Conservation (phyloP, 1,284 basidiomycete genomes). For the Microbotryomycetes sp. region DNA sequence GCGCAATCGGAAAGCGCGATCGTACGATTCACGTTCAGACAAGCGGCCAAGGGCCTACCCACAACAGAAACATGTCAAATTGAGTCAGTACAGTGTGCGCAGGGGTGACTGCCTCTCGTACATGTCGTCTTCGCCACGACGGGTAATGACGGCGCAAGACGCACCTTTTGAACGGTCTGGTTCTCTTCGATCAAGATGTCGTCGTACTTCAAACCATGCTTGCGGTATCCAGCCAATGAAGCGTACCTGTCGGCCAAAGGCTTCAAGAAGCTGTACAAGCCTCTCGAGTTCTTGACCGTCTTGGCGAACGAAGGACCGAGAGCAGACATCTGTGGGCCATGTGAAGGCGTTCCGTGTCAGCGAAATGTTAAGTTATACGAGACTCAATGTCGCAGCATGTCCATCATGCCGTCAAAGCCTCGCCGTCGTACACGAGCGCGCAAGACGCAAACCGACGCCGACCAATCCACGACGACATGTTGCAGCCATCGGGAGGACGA, state of each 20-base stretch:
- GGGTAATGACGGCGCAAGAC: slow-evolving; percentile 13
- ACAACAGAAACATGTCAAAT: not conserved
- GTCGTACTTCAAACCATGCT: slow-evolving; percentile 88
- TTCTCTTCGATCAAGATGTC: slow-evolving; percentile 90
- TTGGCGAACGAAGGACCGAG: slow-evolving; percentile 29
- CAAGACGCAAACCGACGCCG: too few species aligned
- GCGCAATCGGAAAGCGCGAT: slow-evolving; percentile 86
- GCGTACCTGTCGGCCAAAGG: slow-evolving; percentile 83
- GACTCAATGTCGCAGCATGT: too few species aligned
- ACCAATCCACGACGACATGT: too few species aligned
- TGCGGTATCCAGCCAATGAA: slow-evolving; percentile 72
- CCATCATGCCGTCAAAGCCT: too few species aligned
- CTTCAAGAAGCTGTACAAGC: slow-evolving; percentile 59
- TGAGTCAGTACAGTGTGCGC: not conserved
- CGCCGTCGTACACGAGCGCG: too few species aligned
- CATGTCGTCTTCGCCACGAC: not conserved
- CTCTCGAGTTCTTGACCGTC: slow-evolving; percentile 15
- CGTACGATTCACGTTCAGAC: slow-evolving; percentile 71
- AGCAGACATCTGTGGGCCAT: too few species aligned
- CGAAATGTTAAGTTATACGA: too few species aligned
- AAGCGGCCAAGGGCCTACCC: slow-evolving; percentile 74
- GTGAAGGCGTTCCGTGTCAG: too few species aligned
- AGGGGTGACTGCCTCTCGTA: not conserved
- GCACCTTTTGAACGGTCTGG: slow-evolving; percentile 73
- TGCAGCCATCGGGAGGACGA: too few species aligned